These are phyloP conservation scores for Amanita phalloides DNA, from an alignment of 768 basidiomycete species.

Conservation along the genomic window DNA sequence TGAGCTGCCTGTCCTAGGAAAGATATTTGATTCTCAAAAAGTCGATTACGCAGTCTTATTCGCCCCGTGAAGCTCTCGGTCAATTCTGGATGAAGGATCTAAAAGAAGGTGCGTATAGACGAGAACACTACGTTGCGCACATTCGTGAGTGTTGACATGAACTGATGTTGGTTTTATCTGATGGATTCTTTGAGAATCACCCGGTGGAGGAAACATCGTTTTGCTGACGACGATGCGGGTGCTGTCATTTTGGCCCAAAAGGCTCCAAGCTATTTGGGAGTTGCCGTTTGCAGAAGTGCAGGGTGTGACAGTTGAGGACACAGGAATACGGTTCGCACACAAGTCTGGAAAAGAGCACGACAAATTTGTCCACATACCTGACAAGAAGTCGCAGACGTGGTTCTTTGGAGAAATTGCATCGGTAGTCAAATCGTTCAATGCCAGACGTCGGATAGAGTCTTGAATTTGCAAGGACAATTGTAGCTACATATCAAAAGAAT, in stretches of 20 bases:
- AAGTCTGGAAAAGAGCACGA: constrained; percentile 68
- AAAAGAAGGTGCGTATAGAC: constrained; percentile 77
- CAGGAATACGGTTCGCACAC: constrained; percentile 80
- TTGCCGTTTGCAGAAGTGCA: constrained; percentile 79
- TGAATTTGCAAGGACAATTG: constrained; percentile 10
- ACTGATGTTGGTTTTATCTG: background rate
- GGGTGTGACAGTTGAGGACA: constrained; percentile 83
- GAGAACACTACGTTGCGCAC: constrained; percentile 86
- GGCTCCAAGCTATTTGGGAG: constrained; percentile 85
- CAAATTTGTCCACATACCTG: constrained; percentile 67
- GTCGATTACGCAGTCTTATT: constrained; percentile 55
- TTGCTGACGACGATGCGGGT: constrained; percentile 72
- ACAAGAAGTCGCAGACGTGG: constrained; percentile 68
- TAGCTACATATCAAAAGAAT: constrained; percentile 6
- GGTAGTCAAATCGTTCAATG: constrained; percentile 71
- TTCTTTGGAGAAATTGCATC: constrained; percentile 70
- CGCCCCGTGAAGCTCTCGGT: constrained; percentile 80
- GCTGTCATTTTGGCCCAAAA: constrained; percentile 77
- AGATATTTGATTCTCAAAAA: constrained; percentile 2
- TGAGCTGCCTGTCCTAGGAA: constrained; percentile 25
- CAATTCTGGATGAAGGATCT: constrained; percentile 97
- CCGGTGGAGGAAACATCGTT: constrained; percentile 71
- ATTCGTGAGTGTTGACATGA: constrained; percentile 45
- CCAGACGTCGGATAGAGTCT: constrained; percentile 58
- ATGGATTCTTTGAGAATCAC: constrained; percentile 18